Evolutionary conservation across 257 asterid species (phyloP).

Genomic region (Schizonepeta tenuifolia): DNA sequence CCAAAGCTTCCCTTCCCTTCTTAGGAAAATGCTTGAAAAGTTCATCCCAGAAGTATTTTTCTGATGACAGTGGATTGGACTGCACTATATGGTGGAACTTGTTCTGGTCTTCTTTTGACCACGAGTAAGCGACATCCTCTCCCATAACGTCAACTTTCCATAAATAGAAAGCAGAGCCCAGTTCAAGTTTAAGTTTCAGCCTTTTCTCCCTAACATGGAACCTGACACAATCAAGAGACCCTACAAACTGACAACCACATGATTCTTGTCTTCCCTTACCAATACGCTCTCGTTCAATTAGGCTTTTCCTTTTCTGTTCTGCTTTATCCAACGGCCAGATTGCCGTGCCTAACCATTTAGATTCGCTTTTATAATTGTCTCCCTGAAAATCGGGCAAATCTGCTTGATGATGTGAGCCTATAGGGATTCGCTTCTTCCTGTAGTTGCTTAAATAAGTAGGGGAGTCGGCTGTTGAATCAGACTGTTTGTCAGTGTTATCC

Average conservation of each 20-base stretch:
- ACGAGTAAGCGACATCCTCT: constrained; percentile 52
- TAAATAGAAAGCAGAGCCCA: constrained; percentile 55
- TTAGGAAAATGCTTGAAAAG: constrained; percentile 48
- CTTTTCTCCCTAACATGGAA: constrained; percentile 59
- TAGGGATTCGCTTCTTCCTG: constrained; percentile 43
- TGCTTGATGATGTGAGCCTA: constrained; percentile 55
- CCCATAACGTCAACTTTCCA: constrained; percentile 62
- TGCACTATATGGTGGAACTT: constrained; percentile 49
- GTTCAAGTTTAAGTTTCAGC: constrained; percentile 52
- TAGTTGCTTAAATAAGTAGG: constrained; percentile 33
- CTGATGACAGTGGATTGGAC: constrained; percentile 45
- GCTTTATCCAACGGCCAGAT: constrained; percentile 59
- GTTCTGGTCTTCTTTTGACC: constrained; percentile 58
- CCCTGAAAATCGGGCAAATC: constrained; percentile 49
- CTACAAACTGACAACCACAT: constrained; percentile 58
- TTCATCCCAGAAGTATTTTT: constrained; percentile 56
- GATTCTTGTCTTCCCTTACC: constrained; percentile 70
- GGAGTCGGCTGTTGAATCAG: constrained; percentile 45
- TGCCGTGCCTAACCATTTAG: constrained; percentile 64
- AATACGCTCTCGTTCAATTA: constrained; percentile 63
- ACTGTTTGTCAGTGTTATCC: constrained; percentile 18
- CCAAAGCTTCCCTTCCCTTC: constrained; percentile 57
- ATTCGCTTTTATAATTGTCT: constrained; percentile 46
- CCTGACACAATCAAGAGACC: constrained; percentile 58
- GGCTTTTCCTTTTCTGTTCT: constrained; percentile 30